Base-by-base conservation (phyloP, 1,284 basidiomycete genomes). In the Pulchroboletus neoregius region DNA sequence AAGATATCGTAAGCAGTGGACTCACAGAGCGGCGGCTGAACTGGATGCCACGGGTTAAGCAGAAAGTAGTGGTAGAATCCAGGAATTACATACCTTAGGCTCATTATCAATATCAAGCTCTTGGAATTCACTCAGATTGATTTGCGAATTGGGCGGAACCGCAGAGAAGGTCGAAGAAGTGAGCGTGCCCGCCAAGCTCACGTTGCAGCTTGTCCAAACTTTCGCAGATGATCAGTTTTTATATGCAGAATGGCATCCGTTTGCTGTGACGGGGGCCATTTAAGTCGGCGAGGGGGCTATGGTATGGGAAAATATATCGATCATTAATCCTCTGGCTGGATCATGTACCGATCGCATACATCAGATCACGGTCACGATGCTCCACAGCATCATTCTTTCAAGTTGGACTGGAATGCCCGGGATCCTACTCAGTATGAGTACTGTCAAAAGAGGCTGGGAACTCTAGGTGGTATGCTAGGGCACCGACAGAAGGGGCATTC, bases 71-170 rank as follows among this genome's bases (percentile, higher is more conserved):
- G 15, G 20, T 13, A n/a, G 10, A 33, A 28, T 4, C 3, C 10
- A 13, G 6, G 22, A 2, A 15, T 24, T 3, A 11, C 46, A 3
- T 16, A 48, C 46, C n/a, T n/a, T n/a, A n/a, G n/a, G n/a, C 48
- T 50, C 48, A 50, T 48, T n/a, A n/a, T 43, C 11, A 9, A 6
- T 23, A 24, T 26, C 23, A 16, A n/a, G n/a, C n/a, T n/a, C n/a
- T n/a, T n/a, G n/a, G n/a, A n/a, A n/a, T n/a, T n/a, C n/a, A n/a
- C 23, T n/a, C 6, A 9, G 15, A 37, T n/a, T n/a, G 34, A 24
- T n/a, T 36, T n/a, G 35, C n/a, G n/a, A n/a, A n/a, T n/a, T n/a
- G n/a, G n/a, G n/a, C n/a, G n/a, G n/a, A n/a, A n/a, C n/a, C n/a
- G n/a, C n/a, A n/a, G n/a, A n/a, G n/a, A n/a, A n/a, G n/a, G n/a